These are phyloP conservation scores for Penicillium sp. DNA, from an alignment of 2,329 filamentous ascomycete genomes.

Conservation along the genomic window DNA sequence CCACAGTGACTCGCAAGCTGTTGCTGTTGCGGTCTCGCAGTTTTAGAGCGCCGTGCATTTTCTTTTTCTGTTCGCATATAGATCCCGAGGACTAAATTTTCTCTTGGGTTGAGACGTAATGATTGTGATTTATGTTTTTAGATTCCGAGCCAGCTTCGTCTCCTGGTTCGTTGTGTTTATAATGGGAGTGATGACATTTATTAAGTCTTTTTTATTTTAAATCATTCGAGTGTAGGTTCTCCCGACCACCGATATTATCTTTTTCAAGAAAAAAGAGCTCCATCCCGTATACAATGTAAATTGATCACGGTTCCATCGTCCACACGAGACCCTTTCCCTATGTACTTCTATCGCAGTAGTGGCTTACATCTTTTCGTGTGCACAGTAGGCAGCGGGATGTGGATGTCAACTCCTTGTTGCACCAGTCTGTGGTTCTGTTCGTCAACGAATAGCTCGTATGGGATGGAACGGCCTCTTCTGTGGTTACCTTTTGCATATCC, in stretches of 20 bases:
- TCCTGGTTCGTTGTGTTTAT: conserved; percentile 29
- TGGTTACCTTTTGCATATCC: no score
- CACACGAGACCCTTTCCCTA: neutral
- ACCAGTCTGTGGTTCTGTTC: no score
- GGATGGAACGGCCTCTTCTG: no score
- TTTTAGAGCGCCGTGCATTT: conserved; percentile 51
- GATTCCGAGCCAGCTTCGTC: conserved; percentile 25
- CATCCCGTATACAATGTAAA: neutral
- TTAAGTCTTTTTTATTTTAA: conserved; percentile 9
- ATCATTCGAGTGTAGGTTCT: neutral
- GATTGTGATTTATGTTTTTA: conserved; percentile 30
- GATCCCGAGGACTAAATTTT: conserved; percentile 4
- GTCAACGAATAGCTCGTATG: no score
- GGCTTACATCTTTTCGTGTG: no score
- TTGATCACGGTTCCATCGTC: no score
- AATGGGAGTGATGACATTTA: conserved; percentile 29
- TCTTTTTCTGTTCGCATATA: conserved; percentile 16
- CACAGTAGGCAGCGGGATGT: no score
- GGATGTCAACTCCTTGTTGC: no score
- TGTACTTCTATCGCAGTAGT: no score
- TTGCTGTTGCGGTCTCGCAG: conserved; percentile 85
- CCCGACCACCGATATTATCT: neutral
- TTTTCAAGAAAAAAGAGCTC: neutral
- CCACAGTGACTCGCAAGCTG: conserved; percentile 89
- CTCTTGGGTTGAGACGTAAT: conserved; percentile 26